Base-by-base conservation (phyloP, 2,329 filamentous ascomycete genomes). In the Tolypocladium nubicola region DNA sequence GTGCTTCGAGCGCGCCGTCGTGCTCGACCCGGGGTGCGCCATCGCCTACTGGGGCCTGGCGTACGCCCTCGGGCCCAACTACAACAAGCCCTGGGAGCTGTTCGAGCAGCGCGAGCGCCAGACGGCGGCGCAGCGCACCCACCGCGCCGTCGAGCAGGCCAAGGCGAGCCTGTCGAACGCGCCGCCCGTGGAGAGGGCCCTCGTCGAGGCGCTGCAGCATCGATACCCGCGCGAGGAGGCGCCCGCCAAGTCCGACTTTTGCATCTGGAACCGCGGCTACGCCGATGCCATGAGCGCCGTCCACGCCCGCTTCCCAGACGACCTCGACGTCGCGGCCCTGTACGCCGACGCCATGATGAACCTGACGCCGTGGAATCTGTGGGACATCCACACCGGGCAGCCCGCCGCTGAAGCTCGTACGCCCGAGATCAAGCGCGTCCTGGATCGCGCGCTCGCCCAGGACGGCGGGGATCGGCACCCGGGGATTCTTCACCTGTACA, bases 31-130 rank as follows among this genome's bases (percentile, higher is more conserved):
- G 0, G 61, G 68, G 2, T 87, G 82, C 58, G 77, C 79, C 37
- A 83, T 89, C 75, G 85, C 83, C 3, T 80, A 86, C 64, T 89
- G 86, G 86, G 86, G 86, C 0, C 71, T 88, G 5, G 84, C 88
- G 0, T 91, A 88, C 66, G 76, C 85, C 1, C 72, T 88, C 0
- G 89, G 88, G 0, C 88, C 89, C 4, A 91, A 93, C 65, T 85
- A 85, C 69, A 82, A 92, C 73, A 90, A 91, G 65, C 84, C 88
- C 0, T 91, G 89, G 89, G 79, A 83, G 35, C 77, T 83, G 30
- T 90, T 91, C 61, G 86, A 87, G 56, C 70, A 77, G 1, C 70
- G 75, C 0, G 88, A 91, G 61, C 73, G 86, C 5, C 69, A 75
- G 13, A 68, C 65, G 0, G 80, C 77, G 0, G 72, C 87, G 5